Evolutionary conservation across 441 rosid genomes (phyloP), one percentile per base, ranked within the genome.

Genomic region (Populus hybrid): DNA sequence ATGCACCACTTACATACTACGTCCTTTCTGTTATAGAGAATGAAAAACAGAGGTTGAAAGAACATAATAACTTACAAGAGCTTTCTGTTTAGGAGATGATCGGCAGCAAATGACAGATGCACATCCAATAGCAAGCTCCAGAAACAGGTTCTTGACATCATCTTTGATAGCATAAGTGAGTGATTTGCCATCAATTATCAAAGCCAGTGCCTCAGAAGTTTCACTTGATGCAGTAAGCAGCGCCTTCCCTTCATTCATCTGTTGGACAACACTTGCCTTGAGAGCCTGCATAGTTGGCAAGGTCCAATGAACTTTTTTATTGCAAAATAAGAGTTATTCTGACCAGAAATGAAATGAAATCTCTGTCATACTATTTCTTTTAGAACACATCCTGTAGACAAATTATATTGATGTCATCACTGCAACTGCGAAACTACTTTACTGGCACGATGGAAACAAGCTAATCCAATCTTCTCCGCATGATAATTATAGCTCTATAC

Each of bases 101-200:
- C 99, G 98, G 42, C 99, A 96, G 86, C 99, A 96, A 79, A 96
- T 94, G 74, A 96, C 98, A 10, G 99, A 96, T 69, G 98, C 98
- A 79, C 99, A 96, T 66, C 92, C 90, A 69, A 90, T 78, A 50
- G 99, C 94, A 75, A 96, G 94, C 79, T 93, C 92, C n/a, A 96
- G 88, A 80, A 96, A 93, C 46, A 38, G 71, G 75, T 89, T 80
- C 86, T 91, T 91, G 72, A 90, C 82, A 77, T 90, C 98, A 30
- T 89, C 91, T 34, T 91, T 88, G 70, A 96, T 85, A 70, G 98
- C 99, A 82, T 89, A 88, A 76, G 89, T 59, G 36, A 94, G 98
- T 59, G 98, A 93, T 76, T 91, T 89, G 40, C 99, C 98, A 83
- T 96, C 99, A 65, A 96, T 89, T 38, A 94, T 90, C 85, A 96